Conservation (phyloP, 768 basidiomycete genomes). For the Amanita phalloides region DNA sequence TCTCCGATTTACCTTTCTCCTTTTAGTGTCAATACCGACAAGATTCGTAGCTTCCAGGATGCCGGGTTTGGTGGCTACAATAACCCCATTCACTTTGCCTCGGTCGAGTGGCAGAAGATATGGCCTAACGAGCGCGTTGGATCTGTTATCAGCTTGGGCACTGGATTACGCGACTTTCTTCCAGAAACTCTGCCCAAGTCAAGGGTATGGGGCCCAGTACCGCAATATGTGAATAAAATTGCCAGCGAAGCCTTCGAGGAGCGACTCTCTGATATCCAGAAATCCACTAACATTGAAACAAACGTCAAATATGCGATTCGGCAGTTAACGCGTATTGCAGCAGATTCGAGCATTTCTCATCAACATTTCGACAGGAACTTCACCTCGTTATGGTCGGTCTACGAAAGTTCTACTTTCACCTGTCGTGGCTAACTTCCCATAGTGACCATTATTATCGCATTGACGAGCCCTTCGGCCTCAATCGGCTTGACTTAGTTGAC, state of each 20-base stretch:
- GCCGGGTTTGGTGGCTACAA: constrained; percentile 16
- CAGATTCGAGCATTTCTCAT: not conserved
- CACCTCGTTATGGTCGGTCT: not conserved
- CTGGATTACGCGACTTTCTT: no score
- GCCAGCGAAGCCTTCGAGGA: not conserved
- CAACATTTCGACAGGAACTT: not conserved
- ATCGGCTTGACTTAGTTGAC: not conserved
- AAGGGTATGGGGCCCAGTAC: not conserved
- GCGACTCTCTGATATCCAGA: not conserved
- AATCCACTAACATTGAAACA: not conserved
- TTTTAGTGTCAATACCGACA: constrained; percentile 5
- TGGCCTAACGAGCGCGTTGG: constrained; percentile 12
- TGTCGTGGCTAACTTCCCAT: no score
- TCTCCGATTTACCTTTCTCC: constrained; percentile 12
- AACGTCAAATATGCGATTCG: constrained; percentile 1
- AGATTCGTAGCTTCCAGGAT: constrained; percentile 13
- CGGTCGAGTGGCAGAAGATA: constrained; percentile 8
- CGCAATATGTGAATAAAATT: not conserved
- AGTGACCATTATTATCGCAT: not conserved
- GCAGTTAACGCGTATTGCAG: not conserved
- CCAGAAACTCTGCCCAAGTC: no score
- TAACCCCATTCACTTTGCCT: constrained; percentile 12
- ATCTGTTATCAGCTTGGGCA: constrained; percentile 7
- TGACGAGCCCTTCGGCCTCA: constrained; percentile 1
- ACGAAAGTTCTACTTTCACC: not conserved